phyloP scores from a whole-genome alignment of 2,329 filamentous ascomycete species.

The Aspergillus ochraceoroseus region DNA sequence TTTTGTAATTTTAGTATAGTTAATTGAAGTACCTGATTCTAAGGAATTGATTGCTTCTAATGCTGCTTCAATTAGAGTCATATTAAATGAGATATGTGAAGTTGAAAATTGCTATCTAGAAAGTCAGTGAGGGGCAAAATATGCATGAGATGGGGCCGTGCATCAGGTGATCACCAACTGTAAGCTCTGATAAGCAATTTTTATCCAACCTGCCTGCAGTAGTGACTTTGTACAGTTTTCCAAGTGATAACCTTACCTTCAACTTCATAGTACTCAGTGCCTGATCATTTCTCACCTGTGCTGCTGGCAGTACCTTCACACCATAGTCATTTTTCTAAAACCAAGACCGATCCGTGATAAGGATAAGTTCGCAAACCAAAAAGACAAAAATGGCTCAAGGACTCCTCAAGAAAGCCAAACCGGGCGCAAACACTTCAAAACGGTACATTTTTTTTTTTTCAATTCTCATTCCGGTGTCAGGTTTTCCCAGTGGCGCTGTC shows the following conservation, averaged over 20 bases:
- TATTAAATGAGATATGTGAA: not conserved
- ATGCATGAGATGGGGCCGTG: too few relatives aligned
- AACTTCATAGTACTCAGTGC: not conserved
- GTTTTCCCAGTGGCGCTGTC: not conserved
- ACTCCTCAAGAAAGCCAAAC: constrained; percentile 42
- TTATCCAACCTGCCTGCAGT: too few relatives aligned
- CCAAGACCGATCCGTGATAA: too few relatives aligned
- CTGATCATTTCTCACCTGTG: constrained; percentile 1
- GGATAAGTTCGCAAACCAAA: too few relatives aligned
- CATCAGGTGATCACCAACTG: too few relatives aligned
- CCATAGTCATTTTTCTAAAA: not conserved
- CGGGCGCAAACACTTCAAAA: constrained; percentile 28
- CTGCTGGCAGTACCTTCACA: constrained; percentile 16
- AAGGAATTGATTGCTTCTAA: not conserved
- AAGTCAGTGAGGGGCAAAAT: too few relatives aligned
- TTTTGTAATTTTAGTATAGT: not conserved
- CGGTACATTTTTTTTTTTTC: constrained; percentile 29
- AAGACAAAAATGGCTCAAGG: constrained; percentile 22
- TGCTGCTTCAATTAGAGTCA: not conserved
- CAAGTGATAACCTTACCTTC: not conserved
- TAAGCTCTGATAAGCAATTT: too few relatives aligned
- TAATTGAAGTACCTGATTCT: not conserved
- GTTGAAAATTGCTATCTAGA: not conserved
- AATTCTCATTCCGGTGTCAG: not conserved
- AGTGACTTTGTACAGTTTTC: too few relatives aligned